phyloP scores from a whole-genome alignment of 306 rosid species.

The Sindora glabra region DNA sequence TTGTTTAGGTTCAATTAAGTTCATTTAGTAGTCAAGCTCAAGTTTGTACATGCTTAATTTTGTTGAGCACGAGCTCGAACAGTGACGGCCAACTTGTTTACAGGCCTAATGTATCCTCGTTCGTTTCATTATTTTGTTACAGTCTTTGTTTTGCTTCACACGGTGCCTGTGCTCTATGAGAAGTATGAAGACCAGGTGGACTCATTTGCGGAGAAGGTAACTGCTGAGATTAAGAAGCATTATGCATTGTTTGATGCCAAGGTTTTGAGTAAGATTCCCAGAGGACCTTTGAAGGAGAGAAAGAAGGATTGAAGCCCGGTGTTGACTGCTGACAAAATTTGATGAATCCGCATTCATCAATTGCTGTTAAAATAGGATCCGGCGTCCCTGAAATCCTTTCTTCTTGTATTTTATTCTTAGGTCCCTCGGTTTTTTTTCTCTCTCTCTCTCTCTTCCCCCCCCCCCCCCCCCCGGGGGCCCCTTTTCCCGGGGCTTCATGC shows the following conservation, averaged over 20 bases:
- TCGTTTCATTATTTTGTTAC: slow-evolving; percentile 17
- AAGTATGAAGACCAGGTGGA: slow-evolving; percentile 75
- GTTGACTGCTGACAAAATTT: slow-evolving; percentile 3
- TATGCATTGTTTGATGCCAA: slow-evolving; percentile 77
- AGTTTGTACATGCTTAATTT: too few species aligned
- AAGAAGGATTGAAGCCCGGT: slow-evolving; percentile 42
- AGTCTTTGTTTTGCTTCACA: slow-evolving; percentile 74
- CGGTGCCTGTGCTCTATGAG: slow-evolving; percentile 81
- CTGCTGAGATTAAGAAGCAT: slow-evolving; percentile 64
- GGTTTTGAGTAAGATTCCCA: slow-evolving; percentile 83
- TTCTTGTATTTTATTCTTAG: slow-evolving; percentile 3
- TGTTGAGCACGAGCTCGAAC: too few species aligned
- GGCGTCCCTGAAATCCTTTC: slow-evolving; percentile 26
- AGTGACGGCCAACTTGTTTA: too few species aligned
- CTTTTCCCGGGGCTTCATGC: too few species aligned
- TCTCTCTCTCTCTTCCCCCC: too few species aligned
- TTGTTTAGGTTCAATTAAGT: too few species aligned
- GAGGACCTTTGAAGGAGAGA: slow-evolving; percentile 57
- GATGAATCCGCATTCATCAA: slow-evolving; percentile 14
- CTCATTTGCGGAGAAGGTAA: slow-evolving; percentile 72
- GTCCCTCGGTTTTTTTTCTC: slow-evolving; percentile 10
- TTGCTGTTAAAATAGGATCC: slow-evolving; percentile 17
- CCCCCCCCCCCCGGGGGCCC: too few species aligned
- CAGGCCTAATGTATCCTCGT: too few species aligned
- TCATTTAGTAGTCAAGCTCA: too few species aligned